Percentiles rank a stretch among this genome's conserved stretches.
phyloP scores from a whole-genome alignment of 495 filamentous ascomycete genomes.

The Penicillium coffeae region DNA sequence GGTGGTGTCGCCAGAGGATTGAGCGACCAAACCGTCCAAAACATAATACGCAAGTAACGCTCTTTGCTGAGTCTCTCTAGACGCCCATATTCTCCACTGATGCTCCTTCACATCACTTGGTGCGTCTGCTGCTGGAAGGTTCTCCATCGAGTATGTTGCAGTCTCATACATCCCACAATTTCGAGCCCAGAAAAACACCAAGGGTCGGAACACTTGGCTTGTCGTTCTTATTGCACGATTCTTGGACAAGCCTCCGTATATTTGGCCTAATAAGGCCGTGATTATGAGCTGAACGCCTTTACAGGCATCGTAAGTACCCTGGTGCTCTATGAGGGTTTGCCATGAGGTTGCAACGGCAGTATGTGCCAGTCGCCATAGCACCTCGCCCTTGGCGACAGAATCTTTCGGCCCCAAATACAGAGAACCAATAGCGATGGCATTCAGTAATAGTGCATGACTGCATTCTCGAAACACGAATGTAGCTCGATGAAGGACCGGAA shows the following conservation, averaged over 20 bases:
- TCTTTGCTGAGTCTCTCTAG: conserved; percentile 45
- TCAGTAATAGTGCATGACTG: conserved; percentile 43
- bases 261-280: conserved; percentile 43
- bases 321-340: conserved; percentile 46
- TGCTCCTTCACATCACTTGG: conserved; percentile 35
- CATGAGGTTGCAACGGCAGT: conserved; percentile 48
- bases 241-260: conserved; percentile 47
- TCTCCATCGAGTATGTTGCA: conserved; percentile 33
- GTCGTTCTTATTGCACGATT: conserved; percentile 44
- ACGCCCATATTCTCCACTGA: conserved; percentile 43
- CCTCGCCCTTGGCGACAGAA: conserved; percentile 45
- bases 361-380: conserved; percentile 45
- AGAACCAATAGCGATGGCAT: conserved; percentile 49
- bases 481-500: conserved; percentile 45
- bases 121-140: conserved; percentile 31
- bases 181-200: conserved; percentile 49
- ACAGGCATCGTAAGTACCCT: conserved; percentile 44
- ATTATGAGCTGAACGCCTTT: conserved; percentile 46
- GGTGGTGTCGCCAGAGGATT: conserved; percentile 42
- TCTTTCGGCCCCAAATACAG: conserved; percentile 45
- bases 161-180: conserved; percentile 45
- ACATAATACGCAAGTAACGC: conserved; percentile 46
- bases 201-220: conserved; percentile 44
- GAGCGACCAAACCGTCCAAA: conserved; percentile 45
- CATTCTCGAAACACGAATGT: conserved; percentile 50